Evolutionary conservation across 148 eudicot genomes (phyloP), one percentile per base, ranked within the genome.

Genomic region (Simmondsia chinensis): DNA sequence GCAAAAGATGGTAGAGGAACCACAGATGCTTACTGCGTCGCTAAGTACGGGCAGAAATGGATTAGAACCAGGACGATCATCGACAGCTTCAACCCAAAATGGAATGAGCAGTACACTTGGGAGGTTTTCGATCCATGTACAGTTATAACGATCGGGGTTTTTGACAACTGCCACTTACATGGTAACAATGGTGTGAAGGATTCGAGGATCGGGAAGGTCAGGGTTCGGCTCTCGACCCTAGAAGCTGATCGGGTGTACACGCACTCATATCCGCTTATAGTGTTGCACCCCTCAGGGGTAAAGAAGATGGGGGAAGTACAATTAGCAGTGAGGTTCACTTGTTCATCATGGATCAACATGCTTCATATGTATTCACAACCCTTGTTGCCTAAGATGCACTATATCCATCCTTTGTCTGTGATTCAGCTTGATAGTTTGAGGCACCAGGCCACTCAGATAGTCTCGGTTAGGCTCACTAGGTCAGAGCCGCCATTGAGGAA

Each of bases 71-170:
- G 94, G 57, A 76, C 94, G 18, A 83, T 83, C 41, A 74, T 83
- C 2, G 77, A 70, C 33, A 73, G 64, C 37, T 43, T 52, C 32
- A 37, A 57, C 7, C 94, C 94, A 4, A 66, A 57, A 58, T 83
- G 94, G 94, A 83, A 83, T 28, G 94, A 83, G 61, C 94, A 83
- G 48, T 83, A 83, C 56, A 83, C 79, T 16, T 83, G 94, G 94
- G 87, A 79, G 55, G 87, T 83, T 35, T 79, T 53, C 10, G 87
- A 83, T 37, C 94, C 87, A 2, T 73, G 87, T 36, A 83, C 87
- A 0, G 87, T 83, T 19, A 57, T 83, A 35, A 83, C 94, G 2
- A 47, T 83, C 0, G 80, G 79, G 1, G 87, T 77, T 17, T 83
- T 83, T 12, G 84, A 79, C 17, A 83, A 83, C 10, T 73, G 84